Evolutionary conservation across 208 protist genomes (phyloP), one percentile per base, ranked within the genome.

Genomic region (Crithidia sp.): DNA sequence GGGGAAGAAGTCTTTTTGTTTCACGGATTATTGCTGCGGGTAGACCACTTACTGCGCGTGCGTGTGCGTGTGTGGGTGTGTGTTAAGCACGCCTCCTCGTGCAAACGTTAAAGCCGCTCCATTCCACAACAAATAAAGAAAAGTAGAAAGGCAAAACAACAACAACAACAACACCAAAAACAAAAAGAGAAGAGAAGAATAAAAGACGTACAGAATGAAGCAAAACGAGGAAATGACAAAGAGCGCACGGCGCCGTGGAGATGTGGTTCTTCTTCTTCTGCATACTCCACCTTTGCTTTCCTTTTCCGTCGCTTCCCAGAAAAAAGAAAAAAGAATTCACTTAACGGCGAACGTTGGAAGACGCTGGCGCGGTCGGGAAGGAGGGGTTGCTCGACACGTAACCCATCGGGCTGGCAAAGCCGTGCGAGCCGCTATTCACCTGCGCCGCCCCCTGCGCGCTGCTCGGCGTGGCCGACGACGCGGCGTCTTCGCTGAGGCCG

Each of bases 401-500:
- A 12, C 53, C 73, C 66, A 83, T 83, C 6, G 85, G 74, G 45
- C 78, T 83, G 19, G 73, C 57, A 54, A 80, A 87, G 56, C 73
- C 69, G 53, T 78, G 64, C 7, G 72, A 55, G 55, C 68, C 61
- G 76, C 69, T 74, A 80, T 73, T 77, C 41, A 72, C 67, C 61
- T 80, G 68, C 53, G 71, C 53, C 67, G 66, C 72, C 37, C 19
- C 71, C 79, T 73, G 78, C 76, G 86, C 83, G 53, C 88, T 95
- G 74, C 82, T 91, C 16, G 91, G 91, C 3, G 91, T 96, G 4
- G 83, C 88, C 19, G 87, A 86, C 5, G 89, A 91, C 28, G 87
- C 86, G 1, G 85, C 83, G 73, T 97, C 95, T 72, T 97, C 89
- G 66, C 91, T 91, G 45, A 99, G 91, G 7, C 97, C 98, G 79